Evolutionary conservation across 441 rosid genomes (phyloP).

Genomic region (Arabidopsis hybrid): DNA sequence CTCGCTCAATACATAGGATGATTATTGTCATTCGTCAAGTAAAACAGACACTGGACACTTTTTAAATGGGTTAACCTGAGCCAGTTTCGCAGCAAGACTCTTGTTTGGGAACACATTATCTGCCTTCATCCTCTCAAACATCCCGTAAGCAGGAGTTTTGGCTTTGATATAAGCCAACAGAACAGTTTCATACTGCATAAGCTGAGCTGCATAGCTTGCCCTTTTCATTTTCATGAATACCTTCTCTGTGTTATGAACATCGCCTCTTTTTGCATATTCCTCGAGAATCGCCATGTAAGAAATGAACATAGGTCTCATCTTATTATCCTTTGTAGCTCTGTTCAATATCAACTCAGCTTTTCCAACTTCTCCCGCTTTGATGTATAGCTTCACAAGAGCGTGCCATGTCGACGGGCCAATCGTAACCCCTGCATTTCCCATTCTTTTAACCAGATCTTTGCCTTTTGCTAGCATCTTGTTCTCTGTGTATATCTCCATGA

Average conservation of each 20-base stretch:
- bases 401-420: slow-evolving; percentile 81
- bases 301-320: slow-evolving; percentile 60
- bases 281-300: slow-evolving; percentile 69
- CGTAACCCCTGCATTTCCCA: slow-evolving; percentile 64
- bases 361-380: slow-evolving; percentile 77
- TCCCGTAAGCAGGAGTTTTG: slow-evolving; percentile 77
- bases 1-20: neutral
- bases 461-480: slow-evolving; percentile 78
- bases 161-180: slow-evolving; percentile 65
- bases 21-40: slow-evolving; percentile 53
- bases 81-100: slow-evolving; percentile 55
- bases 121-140: slow-evolving; percentile 79
- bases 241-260: slow-evolving; percentile 79
- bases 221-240: slow-evolving; percentile 72
- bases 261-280: slow-evolving; percentile 72
- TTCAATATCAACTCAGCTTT: slow-evolving; percentile 73
- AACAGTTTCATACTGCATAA: slow-evolving; percentile 60
- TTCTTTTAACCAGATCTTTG: slow-evolving; percentile 65
- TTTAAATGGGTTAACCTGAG: slow-evolving; percentile 70
- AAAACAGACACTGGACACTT: slow-evolving; percentile 66
- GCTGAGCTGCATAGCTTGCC: slow-evolving; percentile 62
- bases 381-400: slow-evolving; percentile 70
- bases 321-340: slow-evolving; percentile 59
- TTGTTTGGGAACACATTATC: slow-evolving; percentile 77
- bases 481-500: slow-evolving; percentile 72